Conservation (phyloP, 1,284 basidiomycete species). For the Cryptococcus amylolentus region DNA sequence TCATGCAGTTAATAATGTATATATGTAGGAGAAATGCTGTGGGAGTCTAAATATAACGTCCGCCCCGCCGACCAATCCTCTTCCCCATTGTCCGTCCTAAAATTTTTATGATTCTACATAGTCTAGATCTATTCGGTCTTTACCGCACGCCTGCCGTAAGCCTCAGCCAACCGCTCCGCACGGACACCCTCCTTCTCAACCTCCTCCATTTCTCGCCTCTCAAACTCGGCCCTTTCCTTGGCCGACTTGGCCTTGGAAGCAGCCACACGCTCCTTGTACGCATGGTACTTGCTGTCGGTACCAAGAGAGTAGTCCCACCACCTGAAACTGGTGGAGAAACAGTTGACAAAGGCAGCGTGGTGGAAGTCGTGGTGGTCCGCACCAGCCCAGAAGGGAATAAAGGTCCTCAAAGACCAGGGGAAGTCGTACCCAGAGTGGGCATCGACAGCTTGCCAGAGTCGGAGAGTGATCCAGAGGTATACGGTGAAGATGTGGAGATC, state of each 20-base stretch:
- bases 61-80: too few species aligned
- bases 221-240: slow-evolving; percentile 45
- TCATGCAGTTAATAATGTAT: too few species aligned
- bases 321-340: slow-evolving; percentile 86
- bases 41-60: too few species aligned
- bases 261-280: slow-evolving; percentile 63
- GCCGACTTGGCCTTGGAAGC: slow-evolving; percentile 53
- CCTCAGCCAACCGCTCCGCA: slow-evolving; percentile 64
- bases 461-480: slow-evolving; percentile 87
- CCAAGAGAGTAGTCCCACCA: slow-evolving; percentile 86
- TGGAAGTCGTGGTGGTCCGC: slow-evolving; percentile 98
- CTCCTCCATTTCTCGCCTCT: slow-evolving; percentile 54
- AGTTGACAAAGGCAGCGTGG: slow-evolving; percentile 58
- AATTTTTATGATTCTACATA: too few species aligned
- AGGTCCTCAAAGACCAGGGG: slow-evolving; percentile 94
- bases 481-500: slow-evolving; percentile 74
- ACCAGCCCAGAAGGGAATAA: slow-evolving; percentile 95
- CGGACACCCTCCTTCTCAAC: slow-evolving; percentile 66
- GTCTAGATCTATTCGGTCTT: too few species aligned
- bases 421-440: slow-evolving; percentile 97
- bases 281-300: slow-evolving; percentile 76
- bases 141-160: slow-evolving; percentile 13
- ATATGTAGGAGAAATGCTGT: too few species aligned
- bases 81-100: too few species aligned
- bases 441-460: slow-evolving; percentile 96